phyloP scores from a whole-genome alignment of 2,329 filamentous ascomycete genomes.

The Saccharata proteae region DNA sequence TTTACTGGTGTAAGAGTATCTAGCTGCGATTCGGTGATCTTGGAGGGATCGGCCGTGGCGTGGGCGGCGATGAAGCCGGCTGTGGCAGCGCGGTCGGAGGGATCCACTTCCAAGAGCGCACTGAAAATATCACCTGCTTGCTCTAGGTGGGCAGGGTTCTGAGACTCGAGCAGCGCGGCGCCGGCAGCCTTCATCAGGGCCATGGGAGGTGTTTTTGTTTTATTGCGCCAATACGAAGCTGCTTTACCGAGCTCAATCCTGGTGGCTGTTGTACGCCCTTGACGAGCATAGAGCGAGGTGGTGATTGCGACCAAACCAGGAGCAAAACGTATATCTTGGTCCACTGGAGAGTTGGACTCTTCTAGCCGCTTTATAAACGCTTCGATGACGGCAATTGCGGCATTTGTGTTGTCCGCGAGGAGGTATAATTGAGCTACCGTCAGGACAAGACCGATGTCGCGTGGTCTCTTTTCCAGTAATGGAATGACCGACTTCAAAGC shows the following conservation, averaged over 20 bases:
- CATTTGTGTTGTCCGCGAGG: slow-evolving; percentile 54
- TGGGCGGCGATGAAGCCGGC: slow-evolving; percentile 82
- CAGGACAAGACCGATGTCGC: slow-evolving; percentile 68
- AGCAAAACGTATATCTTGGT: slow-evolving; percentile 62
- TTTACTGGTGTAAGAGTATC: slow-evolving; percentile 49
- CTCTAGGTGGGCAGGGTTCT: slow-evolving; percentile 52
- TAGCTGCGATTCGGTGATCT: slow-evolving; percentile 41
- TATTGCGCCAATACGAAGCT: slow-evolving; percentile 64
- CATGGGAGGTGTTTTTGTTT: slow-evolving; percentile 37
- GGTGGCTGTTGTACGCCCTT: slow-evolving; percentile 61
- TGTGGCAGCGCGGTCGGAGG: slow-evolving; percentile 55
- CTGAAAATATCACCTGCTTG: slow-evolving; percentile 70
- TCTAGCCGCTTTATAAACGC: slow-evolving; percentile 63
- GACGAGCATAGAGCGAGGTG: slow-evolving; percentile 64
- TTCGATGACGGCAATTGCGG: slow-evolving; percentile 65
- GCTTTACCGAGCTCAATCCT: slow-evolving; percentile 67
- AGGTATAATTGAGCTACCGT: slow-evolving; percentile 75
- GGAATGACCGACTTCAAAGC: slow-evolving; percentile 58
- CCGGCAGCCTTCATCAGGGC: slow-evolving; percentile 71
- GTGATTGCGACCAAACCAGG: slow-evolving; percentile 74
- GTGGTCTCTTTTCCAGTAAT: slow-evolving; percentile 60
- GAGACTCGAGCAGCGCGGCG: slow-evolving; percentile 67
- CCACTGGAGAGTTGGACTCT: slow-evolving; percentile 40
- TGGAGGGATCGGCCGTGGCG: slow-evolving; percentile 47
- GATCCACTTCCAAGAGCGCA: slow-evolving; percentile 52